A percentile compares a stretch with the other conserved stretches of the same genome.
Evolutionary conservation across 2,329 filamentous ascomycete species (phyloP).

Genomic region (Parastagonospora nodorum): DNA sequence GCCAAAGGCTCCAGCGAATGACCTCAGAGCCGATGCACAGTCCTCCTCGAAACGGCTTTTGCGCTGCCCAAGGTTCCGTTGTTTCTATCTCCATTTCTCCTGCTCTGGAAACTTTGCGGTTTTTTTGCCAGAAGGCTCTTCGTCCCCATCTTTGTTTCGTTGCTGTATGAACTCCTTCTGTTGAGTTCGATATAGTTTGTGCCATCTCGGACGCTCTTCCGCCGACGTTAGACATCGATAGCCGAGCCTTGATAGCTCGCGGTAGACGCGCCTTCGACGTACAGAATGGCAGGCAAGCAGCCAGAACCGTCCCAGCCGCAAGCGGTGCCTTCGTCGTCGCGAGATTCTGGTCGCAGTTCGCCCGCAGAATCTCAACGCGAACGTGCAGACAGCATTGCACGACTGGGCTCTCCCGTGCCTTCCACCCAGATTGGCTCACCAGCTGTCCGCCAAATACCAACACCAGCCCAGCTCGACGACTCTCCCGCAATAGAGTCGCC

Average conservation of each 20-base stretch:
- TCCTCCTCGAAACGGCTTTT: conserved; percentile 14
- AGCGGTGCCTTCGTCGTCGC: conserved; percentile 36
- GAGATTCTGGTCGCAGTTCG: conserved; percentile 32
- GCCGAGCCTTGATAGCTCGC: conserved; percentile 11
- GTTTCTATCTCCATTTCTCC: not conserved
- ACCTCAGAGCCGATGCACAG: conserved; percentile 28
- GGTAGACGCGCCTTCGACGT: not conserved
- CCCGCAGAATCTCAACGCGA: conserved; percentile 45
- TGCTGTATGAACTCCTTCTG: too few species aligned
- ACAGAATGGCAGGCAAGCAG: conserved; percentile 26
- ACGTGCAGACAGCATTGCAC: conserved; percentile 59
- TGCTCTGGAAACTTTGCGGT: too few species aligned
- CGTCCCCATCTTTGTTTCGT: too few species aligned
- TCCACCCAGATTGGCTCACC: conserved; percentile 51
- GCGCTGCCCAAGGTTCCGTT: conserved; percentile 5
- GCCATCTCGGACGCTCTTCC: conserved; percentile 5
- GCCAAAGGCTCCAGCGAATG: conserved; percentile 20
- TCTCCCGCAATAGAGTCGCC: conserved; percentile 59
- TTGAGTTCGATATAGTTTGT: too few species aligned
- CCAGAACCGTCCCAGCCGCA: conserved; percentile 31
- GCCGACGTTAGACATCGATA: conserved; percentile 29
- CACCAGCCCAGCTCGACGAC: conserved; percentile 52
- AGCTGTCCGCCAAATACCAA: conserved; percentile 56
- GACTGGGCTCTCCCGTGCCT: conserved; percentile 62
- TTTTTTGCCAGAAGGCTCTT: too few species aligned